Evolutionary conservation across 1,284 basidiomycete genomes (phyloP), one percentile per base, ranked within the genome.

Genomic region (Fomitopsis pinicola): DNA sequence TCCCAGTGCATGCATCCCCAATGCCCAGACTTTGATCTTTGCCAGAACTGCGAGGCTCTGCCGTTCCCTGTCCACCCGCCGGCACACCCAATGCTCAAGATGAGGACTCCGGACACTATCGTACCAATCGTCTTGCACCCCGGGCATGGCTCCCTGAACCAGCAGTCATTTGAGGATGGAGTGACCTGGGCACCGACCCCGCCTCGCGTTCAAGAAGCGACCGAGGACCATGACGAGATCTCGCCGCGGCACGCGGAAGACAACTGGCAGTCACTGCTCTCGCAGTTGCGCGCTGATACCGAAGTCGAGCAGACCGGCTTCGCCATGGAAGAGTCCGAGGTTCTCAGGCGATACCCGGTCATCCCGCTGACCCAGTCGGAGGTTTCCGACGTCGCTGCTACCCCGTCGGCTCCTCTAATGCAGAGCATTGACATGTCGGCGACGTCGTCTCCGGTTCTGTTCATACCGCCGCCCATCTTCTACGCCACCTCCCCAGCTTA

Each of bases 11-110:
- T 91, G 84, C 89, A 95, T 72, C 82, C 86, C 17, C 75, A 80
- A 17, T 96, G 94, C 74, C 82, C 83, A 1, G 92, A 96, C 75
- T 95, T 88, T 67, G 94, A 96, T 69, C 80, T 96, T 17, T 96
- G 94, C 75, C 82, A 83, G 66, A 75, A 77, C 61, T 96, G 94
- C 75, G 94, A 96, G 75, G 86, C 92, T 1, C 78, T 85, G 57
- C 93, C 94, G 0, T 91, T 92, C 62, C 75, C 87, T 4, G 80
- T 89, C 10, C 94, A 96, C 72, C 91, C 92, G 0, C 67, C 73
- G 7, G 82, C 78, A 44, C 94, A 96, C 71, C 87, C 91, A 0
- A 73, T 95, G 76, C 75, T 95, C 71, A 96, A 95, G 82, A 81
- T 94, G 74, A 89, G 82, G 71, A 77, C 77, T 1, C 64, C 77